Conservation (phyloP, 2,329 filamentous ascomycete genomes). For the Stemphylium vesicarium region DNA sequence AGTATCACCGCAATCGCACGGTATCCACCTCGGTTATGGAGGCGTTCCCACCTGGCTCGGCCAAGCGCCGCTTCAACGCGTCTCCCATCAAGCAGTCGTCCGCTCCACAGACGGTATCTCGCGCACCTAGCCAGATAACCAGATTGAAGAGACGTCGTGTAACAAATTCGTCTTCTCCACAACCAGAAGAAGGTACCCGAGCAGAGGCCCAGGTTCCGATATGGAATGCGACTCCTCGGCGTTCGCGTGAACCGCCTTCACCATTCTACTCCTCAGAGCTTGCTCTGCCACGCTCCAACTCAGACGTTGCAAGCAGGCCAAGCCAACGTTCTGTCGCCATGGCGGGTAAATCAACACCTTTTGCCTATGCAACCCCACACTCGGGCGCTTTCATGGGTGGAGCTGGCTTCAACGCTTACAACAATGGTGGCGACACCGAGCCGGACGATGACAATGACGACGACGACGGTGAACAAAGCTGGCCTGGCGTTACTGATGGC, state of each 20-base stretch:
- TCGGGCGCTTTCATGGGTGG: constrained; percentile 56
- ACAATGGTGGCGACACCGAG: constrained; percentile 43
- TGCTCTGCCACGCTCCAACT: constrained; percentile 36
- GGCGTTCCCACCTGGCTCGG: constrained; percentile 24
- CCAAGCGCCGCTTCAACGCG: constrained; percentile 41
- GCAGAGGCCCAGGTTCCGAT: constrained; percentile 35
- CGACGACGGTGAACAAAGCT: constrained; percentile 38
- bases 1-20: constrained; percentile 32
- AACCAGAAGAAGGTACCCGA: constrained; percentile 15
- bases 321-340: constrained; percentile 48
- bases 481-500: constrained; percentile 36
- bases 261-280: constrained; percentile 48
- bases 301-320: constrained; percentile 50
- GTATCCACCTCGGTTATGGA: constrained; percentile 39
- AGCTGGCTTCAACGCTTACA: constrained; percentile 28
- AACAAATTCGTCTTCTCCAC: constrained; percentile 37
- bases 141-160: constrained; percentile 58
- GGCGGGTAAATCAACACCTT: constrained; percentile 58
- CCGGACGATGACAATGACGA: constrained; percentile 40
- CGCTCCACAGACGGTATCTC: constrained; percentile 34
- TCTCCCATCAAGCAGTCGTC: constrained; percentile 41
- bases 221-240: constrained; percentile 51
- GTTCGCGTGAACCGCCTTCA: constrained; percentile 53
- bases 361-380: constrained; percentile 77
- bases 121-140: constrained; percentile 45